phyloP scores from a whole-genome alignment of 768 basidiomycete genomes.

The Lentinula edodes region DNA sequence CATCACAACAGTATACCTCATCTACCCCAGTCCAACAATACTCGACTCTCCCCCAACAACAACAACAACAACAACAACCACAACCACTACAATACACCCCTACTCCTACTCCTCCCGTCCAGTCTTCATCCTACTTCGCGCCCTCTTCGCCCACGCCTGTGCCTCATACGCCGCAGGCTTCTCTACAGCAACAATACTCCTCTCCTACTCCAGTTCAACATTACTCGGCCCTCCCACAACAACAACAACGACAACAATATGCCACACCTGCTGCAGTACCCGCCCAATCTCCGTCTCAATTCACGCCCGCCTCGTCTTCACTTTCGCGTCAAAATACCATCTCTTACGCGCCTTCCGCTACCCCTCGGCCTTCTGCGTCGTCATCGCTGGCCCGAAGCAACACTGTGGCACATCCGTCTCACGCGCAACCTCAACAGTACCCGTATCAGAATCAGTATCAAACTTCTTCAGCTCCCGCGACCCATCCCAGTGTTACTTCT shows the following conservation, averaged over 20 bases:
- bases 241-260: constrained; percentile 16
- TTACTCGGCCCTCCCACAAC: constrained; percentile 14
- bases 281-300: constrained; percentile 17
- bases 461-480: constrained; percentile 22
- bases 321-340: constrained; percentile 29
- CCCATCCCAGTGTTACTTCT: constrained; percentile 21
- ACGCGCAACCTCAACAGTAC: constrained; percentile 7
- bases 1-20: constrained; percentile 20
- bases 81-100: background rate
- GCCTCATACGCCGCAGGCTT: constrained; percentile 2
- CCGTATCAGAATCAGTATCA: constrained; percentile 23
- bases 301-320: constrained; percentile 11
- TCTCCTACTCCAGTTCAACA: constrained; percentile 20
- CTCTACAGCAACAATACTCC: constrained; percentile 15
- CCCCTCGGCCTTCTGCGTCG: constrained; percentile 13
- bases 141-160: background rate
- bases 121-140: background rate
- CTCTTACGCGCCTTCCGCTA: constrained; percentile 22
- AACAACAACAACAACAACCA: background rate
- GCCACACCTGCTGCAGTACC: constrained; percentile 8
- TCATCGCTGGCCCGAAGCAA: constrained; percentile 26
- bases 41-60: constrained; percentile 18
- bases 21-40: constrained; percentile 18
- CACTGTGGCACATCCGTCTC: constrained; percentile 6
- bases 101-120: background rate